Percentiles rank a stretch among this genome's conserved stretches.
phyloP scores from a whole-genome alignment of 2,329 filamentous ascomycete species.

The Lomentospora prolificans region DNA sequence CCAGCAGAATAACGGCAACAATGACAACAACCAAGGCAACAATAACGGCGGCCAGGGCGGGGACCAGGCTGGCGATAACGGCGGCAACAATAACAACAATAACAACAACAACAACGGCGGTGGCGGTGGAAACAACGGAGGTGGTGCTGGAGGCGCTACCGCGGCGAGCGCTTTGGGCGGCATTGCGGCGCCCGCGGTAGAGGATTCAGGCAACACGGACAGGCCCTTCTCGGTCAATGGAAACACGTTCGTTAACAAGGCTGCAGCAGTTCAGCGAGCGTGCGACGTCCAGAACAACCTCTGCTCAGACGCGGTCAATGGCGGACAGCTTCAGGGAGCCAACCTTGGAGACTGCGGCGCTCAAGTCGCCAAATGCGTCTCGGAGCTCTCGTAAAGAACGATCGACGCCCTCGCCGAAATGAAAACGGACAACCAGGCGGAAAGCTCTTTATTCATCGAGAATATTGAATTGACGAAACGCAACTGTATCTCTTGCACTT shows the following conservation, averaged over 20 bases:
- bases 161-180: conserved; percentile 35
- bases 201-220: conserved; percentile 31
- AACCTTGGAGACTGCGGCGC: conserved; percentile 41
- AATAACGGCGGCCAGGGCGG: conserved; percentile 10
- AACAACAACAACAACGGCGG: conserved; percentile 11
- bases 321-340: conserved; percentile 29
- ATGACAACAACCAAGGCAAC: conserved; percentile 9
- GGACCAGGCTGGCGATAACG: conserved; percentile 9
- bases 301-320: conserved; percentile 48
- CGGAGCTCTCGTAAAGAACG: conserved; percentile 20
- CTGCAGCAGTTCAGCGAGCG: conserved; percentile 46
- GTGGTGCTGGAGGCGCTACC: conserved; percentile 18
- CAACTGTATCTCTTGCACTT: not conserved
- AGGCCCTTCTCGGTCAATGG: conserved; percentile 49
- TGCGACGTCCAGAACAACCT: conserved; percentile 55
- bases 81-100: conserved; percentile 14
- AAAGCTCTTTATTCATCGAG: not conserved
- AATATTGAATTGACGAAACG: not conserved
- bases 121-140: conserved; percentile 10
- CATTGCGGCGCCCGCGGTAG: conserved; percentile 39
- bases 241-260: conserved; percentile 45
- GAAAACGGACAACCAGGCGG: not conserved
- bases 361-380: conserved; percentile 38
- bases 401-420: not conserved
- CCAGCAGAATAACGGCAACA: conserved; percentile 6